Base-by-base conservation (phyloP, 1,284 basidiomycete species). In the Inonotus hispidus region DNA sequence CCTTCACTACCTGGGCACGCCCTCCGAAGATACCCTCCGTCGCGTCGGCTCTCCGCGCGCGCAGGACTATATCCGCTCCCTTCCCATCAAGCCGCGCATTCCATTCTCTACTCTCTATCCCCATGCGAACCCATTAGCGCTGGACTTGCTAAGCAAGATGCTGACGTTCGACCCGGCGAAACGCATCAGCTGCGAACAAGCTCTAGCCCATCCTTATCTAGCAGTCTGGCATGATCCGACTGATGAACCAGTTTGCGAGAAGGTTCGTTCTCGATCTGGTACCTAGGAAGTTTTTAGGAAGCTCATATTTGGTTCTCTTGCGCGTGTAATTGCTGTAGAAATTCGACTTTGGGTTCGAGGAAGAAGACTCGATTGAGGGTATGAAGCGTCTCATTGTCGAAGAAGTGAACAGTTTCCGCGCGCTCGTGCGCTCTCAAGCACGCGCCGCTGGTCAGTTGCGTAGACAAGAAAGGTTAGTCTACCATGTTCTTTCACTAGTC, bases 301-400 rank as follows among this genome's bases (percentile, higher is more conserved):
- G 14, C 2, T 21, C 13, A 25, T 39, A 16, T 14, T 37, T 47
- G n/a, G n/a, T 14, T 23, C 50, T 8, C 27, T 21, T 43, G 13
- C 41, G 23, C 53, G 57, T 52, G 41, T 25, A n/a, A n/a, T n/a
- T 45, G 10, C 25, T 27, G 35, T 66, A 93, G 87, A 88, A 90
- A 76, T 98, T 99, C 69, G 95, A 99, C 75, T 99, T 99, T 71
- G 82, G 87, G n/a, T 99, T 99, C 67, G 97, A 99, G 75, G 88
- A 90, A 65, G 96, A 98, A 73, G 96, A 99, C 66, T 87, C 88
- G 58, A 95, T 95, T 63, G 93, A 97, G 59, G 97, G 97, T 23
- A 99, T 99, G 97, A 93, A 96, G 75, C 84, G 84, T 66, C 76
- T 99, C 69, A 99, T 99, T 68, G 85, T 98, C 13, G 86, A 96